Percentiles rank a stretch among this genome's conserved stretches.
phyloP scores from a whole-genome alignment of 768 basidiomycete species.

The Pholiota microspora region DNA sequence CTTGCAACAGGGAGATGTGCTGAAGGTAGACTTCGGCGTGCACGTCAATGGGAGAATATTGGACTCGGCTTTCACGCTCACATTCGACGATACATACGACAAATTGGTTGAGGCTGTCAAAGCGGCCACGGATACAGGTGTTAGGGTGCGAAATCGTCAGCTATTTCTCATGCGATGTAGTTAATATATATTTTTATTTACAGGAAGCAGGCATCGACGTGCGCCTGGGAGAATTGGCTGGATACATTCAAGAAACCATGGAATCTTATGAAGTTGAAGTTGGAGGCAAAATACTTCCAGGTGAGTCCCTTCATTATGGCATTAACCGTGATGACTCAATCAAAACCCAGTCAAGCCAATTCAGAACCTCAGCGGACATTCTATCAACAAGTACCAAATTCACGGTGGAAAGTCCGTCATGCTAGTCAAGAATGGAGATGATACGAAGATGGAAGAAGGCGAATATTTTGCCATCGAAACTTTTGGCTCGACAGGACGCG shows the following conservation, averaged over 20 bases:
- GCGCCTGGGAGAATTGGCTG: constrained; percentile 88
- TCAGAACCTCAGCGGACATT: constrained; percentile 91
- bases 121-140: constrained; percentile 91
- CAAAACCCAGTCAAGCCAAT: constrained; percentile 79
- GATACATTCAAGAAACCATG: constrained; percentile 96
- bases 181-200: background rate
- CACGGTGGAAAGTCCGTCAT: constrained; percentile 93
- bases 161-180: background rate
- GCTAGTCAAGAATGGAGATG: constrained; percentile 85
- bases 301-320: constrained; percentile 42
- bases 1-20: constrained; percentile 76
- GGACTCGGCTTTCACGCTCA: constrained; percentile 95
- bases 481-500: constrained; percentile 95
- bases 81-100: constrained; percentile 87
- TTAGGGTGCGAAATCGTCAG: constrained; percentile 51
- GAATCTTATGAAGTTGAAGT: constrained; percentile 97
- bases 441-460: constrained; percentile 98
- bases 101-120: constrained; percentile 87
- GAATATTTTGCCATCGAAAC: constrained; percentile 99
- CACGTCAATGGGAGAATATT: constrained; percentile 95
- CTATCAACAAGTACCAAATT: constrained; percentile 86
- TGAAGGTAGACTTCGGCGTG: constrained; percentile 97
- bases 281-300: constrained; percentile 78
- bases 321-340: background rate
- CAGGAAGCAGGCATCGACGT: constrained; percentile 98